phyloP scores from a whole-genome alignment of 176 grass and related monocot genomes.

The Bonia amplexicaulis region DNA sequence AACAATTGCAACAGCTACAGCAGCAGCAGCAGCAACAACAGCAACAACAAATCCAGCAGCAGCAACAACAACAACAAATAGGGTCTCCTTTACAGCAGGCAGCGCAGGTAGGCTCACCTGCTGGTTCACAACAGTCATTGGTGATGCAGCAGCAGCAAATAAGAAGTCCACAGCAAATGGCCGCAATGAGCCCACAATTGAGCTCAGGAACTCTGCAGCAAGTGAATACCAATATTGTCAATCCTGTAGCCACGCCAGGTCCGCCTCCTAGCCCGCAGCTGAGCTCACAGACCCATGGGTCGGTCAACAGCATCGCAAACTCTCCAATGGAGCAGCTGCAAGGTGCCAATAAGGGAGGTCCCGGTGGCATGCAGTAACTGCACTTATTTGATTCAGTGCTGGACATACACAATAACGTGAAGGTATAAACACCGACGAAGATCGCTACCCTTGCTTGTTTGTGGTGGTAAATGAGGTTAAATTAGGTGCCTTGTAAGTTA shows the following conservation, averaged over 20 bases:
- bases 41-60: conserved; percentile 29
- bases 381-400: conserved; percentile 15
- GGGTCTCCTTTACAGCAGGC: conserved; percentile 58
- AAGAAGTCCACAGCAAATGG: conserved; percentile 80
- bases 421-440: conserved; percentile 13
- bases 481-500: conserved; percentile 28
- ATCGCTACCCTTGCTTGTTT: conserved; percentile 9
- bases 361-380: conserved; percentile 45
- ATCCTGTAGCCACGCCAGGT: conserved; percentile 47
- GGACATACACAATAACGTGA: conserved; percentile 20
- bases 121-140: conserved; percentile 58
- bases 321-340: conserved; percentile 98
- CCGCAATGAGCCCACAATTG: conserved; percentile 80
- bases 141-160: conserved; percentile 74
- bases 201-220: conserved; percentile 73
- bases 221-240: conserved; percentile 45
- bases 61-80: conserved; percentile 56
- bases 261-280: conserved; percentile 79
- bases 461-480: conserved; percentile 32
- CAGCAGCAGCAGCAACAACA: not conserved
- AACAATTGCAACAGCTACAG: conserved; percentile 30
- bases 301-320: conserved; percentile 78
- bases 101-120: conserved; percentile 57
- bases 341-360: conserved; percentile 61
- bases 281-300: conserved; percentile 93